phyloP scores from a whole-genome alignment of 2,329 filamentous ascomycete genomes.

The Trichoderma citrinoviride region DNA sequence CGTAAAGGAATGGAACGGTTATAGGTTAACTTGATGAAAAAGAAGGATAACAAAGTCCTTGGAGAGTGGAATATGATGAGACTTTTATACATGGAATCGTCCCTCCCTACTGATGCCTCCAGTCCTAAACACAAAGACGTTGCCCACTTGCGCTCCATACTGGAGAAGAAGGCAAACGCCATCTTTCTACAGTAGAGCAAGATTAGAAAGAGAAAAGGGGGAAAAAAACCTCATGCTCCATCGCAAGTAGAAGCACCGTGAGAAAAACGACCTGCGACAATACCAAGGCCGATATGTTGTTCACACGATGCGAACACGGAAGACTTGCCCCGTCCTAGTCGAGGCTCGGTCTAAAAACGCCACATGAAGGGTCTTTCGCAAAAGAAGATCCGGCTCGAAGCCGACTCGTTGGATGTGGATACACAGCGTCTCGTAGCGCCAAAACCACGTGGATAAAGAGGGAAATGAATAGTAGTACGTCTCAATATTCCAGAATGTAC shows the following conservation, averaged over 20 bases:
- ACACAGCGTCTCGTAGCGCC: neutral
- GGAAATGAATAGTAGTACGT: neutral
- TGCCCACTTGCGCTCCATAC: neutral
- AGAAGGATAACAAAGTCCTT: neutral
- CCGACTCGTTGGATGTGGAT: slow-evolving; percentile 11
- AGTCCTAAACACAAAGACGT: neutral
- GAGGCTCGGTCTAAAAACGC: neutral
- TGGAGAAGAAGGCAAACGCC: slow-evolving; percentile 14
- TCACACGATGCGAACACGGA: neutral
- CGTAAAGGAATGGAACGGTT: neutral
- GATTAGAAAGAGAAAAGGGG: neutral
- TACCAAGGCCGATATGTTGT: neutral
- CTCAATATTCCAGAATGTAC: neutral
- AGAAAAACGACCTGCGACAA: neutral
- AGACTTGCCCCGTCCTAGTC: neutral
- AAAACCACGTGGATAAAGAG: slow-evolving; percentile 2
- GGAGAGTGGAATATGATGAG: neutral
- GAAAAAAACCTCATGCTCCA: neutral
- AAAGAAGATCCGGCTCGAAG: neutral
- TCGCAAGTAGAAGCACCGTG: neutral
- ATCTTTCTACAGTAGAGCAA: neutral
- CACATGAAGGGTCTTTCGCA: neutral
- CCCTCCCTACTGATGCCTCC: neutral
- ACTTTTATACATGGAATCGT: slow-evolving; percentile 8
- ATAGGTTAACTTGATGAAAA: neutral